Evolutionary conservation across 345 rosid genomes (phyloP).

Genomic region (Eucalyptus dawsonii): DNA sequence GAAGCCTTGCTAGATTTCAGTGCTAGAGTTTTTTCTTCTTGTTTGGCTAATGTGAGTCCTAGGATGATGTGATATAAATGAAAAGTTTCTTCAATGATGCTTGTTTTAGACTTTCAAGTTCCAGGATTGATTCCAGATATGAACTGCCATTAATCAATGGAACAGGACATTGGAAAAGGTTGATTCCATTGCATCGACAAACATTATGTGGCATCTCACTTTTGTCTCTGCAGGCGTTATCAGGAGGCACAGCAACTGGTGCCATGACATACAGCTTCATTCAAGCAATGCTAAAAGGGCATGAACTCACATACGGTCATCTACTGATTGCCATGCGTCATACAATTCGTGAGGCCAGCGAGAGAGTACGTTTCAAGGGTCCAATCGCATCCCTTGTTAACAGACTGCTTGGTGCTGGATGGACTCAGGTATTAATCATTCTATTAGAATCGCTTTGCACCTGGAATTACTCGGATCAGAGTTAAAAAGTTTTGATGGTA

Average conservation of each 20-base stretch:
- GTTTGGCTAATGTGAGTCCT: neutral
- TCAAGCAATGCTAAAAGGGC: constrained; percentile 50
- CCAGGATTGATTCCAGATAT: neutral
- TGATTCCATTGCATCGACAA: neutral
- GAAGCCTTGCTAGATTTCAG: neutral
- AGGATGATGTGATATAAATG: neutral
- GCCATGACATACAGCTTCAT: constrained; percentile 78
- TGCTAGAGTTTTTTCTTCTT: neutral
- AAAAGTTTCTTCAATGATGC: neutral
- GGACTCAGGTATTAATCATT: constrained; percentile 16
- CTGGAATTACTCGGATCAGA: neutral
- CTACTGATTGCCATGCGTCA: constrained; percentile 42
- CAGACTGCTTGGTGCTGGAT: neutral
- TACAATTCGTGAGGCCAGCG: constrained; percentile 29
- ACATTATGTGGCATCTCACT: neutral
- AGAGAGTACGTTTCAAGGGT: constrained; percentile 21
- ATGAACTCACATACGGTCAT: constrained; percentile 45
- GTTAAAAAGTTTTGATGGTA: neutral
- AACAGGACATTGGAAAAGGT: neutral
- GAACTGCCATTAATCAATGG: neutral
- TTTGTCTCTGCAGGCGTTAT: constrained; percentile 32
- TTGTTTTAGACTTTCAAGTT: neutral
- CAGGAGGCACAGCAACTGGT: constrained; percentile 39
- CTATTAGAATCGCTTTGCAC: neutral
- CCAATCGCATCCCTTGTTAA: constrained; percentile 15